Evolutionary conservation across 495 filamentous ascomycete genomes (phyloP).

Genomic region (Annulohypoxylon stygium): DNA sequence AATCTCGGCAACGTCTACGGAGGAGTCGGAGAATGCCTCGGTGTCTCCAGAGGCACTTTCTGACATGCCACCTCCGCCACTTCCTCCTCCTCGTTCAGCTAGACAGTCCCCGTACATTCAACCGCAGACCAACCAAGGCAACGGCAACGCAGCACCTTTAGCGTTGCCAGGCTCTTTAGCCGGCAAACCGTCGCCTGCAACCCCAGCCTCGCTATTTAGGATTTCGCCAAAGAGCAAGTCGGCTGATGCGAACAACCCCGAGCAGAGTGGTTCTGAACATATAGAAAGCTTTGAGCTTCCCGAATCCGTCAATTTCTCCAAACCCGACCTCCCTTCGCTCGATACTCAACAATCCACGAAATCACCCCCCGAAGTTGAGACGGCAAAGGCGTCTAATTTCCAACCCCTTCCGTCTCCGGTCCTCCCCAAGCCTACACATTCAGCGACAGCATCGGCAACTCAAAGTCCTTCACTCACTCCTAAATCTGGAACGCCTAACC

Average conservation of each 20-base stretch:
- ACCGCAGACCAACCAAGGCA: constrained; percentile 55
- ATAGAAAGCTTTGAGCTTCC: constrained; percentile 78
- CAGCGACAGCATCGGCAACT: constrained; percentile 57
- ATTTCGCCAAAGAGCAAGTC: constrained; percentile 60
- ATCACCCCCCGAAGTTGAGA: constrained; percentile 48
- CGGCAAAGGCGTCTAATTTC: constrained; percentile 55
- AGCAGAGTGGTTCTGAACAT: constrained; percentile 64
- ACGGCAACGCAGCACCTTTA: constrained; percentile 34
- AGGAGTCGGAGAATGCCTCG: constrained; percentile 66
- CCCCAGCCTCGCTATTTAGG: constrained; percentile 88
- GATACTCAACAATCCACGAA: constrained; percentile 58
- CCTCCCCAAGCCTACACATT: constrained; percentile 55
- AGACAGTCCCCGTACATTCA: constrained; percentile 64
- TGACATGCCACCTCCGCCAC: constrained; percentile 70
- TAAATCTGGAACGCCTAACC: constrained; percentile 49
- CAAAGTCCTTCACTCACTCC: constrained; percentile 67
- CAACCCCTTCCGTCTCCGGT: constrained; percentile 62
- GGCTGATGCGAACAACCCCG: constrained; percentile 51
- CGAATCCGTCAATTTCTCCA: constrained; percentile 68
- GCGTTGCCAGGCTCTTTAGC: constrained; percentile 46
- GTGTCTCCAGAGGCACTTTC: constrained; percentile 68
- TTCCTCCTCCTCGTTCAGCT: constrained; percentile 62
- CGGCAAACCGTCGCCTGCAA: constrained; percentile 71
- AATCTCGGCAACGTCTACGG: constrained; percentile 54
- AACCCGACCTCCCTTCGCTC: constrained; percentile 59